Conservation (phyloP, 2,329 filamentous ascomycete genomes). For the Arachnomyces sp. region DNA sequence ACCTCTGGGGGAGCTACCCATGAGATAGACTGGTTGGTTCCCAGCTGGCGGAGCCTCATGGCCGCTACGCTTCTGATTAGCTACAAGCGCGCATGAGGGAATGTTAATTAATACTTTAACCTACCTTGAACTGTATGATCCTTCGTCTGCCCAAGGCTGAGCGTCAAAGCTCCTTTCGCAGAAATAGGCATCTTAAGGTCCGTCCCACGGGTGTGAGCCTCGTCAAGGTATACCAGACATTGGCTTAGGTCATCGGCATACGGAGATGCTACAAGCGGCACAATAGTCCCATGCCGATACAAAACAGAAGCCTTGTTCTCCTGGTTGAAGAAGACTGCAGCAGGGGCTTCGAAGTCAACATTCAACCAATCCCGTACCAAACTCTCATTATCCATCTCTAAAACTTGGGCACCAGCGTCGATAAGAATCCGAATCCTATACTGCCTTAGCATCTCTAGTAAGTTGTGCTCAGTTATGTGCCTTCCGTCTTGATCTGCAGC, state of each 20-base stretch:
- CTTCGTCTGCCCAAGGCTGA: constrained; percentile 52
- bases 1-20: constrained; percentile 54
- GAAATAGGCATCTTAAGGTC: constrained; percentile 49
- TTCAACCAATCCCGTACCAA: constrained; percentile 47
- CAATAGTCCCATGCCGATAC: constrained; percentile 29
- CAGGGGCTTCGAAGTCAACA: constrained; percentile 37
- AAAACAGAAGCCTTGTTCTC: constrained; percentile 42
- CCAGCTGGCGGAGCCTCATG: constrained; percentile 57
- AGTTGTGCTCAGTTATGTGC: constrained; percentile 38
- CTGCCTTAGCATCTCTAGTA: constrained; percentile 37
- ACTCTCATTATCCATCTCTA: constrained; percentile 52
- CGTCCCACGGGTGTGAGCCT: constrained; percentile 55
- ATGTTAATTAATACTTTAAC: constrained; percentile 3
- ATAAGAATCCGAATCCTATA: constrained; percentile 49
- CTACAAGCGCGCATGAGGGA: not conserved
- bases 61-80: constrained; percentile 39
- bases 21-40: constrained; percentile 46
- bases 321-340: constrained; percentile 48
- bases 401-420: constrained; percentile 57
- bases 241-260: constrained; percentile 47
- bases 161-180: constrained; percentile 48
- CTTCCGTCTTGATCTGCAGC: constrained; percentile 22
- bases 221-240: constrained; percentile 54
- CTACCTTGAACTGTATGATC: constrained; percentile 55
- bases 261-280: constrained; percentile 47